Percentiles rank a stretch among this genome's conserved stretches.
Evolutionary conservation across 306 rosid species (phyloP).

Genomic region (Nissolia schottii): DNA sequence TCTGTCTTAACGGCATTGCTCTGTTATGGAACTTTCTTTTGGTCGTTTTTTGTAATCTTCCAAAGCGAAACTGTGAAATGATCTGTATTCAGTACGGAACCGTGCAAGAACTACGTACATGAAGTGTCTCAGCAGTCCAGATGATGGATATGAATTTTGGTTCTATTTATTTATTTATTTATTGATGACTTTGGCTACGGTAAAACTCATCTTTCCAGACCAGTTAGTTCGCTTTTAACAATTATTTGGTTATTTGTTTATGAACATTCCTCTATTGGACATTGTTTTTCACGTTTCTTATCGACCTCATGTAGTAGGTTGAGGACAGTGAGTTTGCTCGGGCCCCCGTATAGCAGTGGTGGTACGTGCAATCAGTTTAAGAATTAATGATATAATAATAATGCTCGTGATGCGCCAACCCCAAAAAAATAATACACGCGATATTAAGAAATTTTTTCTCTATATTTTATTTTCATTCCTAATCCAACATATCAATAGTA

Average conservation of each 20-base stretch:
- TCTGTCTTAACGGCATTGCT: neutral
- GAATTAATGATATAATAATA: neutral
- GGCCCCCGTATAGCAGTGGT: neutral
- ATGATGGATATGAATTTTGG: constrained; percentile 1
- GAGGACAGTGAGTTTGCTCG: neutral
- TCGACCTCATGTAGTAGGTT: neutral
- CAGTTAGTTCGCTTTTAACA: neutral
- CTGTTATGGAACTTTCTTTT: constrained; percentile 3
- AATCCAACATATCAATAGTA: neutral
- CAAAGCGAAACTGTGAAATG: neutral
- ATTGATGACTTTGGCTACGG: constrained; percentile 14
- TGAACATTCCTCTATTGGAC: neutral
- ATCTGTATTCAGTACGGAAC: constrained; percentile 19
- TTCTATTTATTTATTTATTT: neutral
- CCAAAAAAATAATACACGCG: no score
- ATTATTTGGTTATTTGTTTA: neutral
- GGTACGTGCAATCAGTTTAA: no score
- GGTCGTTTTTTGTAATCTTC: constrained; percentile 11
- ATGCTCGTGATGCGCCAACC: no score
- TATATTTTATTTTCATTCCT: neutral
- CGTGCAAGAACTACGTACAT: neutral
- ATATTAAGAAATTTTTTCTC: neutral
- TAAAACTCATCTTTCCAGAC: neutral
- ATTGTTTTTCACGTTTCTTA: neutral
- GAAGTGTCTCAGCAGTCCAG: neutral